phyloP scores from a whole-genome alignment of 495 filamentous ascomycete species.

The Penicillium ochrochloron region DNA sequence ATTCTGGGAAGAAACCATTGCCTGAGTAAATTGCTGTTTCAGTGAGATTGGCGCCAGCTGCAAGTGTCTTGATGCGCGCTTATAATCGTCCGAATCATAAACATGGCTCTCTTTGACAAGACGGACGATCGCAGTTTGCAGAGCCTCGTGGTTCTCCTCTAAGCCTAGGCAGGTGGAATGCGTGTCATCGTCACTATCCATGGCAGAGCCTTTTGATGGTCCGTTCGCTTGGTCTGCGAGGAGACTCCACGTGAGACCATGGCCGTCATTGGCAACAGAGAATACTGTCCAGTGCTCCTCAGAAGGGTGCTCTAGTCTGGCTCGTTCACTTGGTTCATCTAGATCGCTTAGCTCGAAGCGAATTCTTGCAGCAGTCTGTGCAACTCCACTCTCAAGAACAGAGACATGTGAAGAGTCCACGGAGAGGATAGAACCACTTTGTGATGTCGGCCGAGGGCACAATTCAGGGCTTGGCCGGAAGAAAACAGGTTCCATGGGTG shows the following conservation, averaged over 20 bases:
- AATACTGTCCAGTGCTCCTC: conserved; percentile 61
- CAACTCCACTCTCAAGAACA: conserved; percentile 29
- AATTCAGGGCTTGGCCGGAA: conserved; percentile 29
- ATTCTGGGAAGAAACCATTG: conserved; percentile 45
- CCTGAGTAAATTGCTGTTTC: conserved; percentile 46
- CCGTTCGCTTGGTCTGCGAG: conserved; percentile 40
- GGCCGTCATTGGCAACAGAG: conserved; percentile 74
- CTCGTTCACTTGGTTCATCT: conserved; percentile 40
- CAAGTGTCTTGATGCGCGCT: conserved; percentile 1
- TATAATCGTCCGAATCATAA: conserved; percentile 30
- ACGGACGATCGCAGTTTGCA: conserved; percentile 81
- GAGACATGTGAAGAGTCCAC: conserved; percentile 36
- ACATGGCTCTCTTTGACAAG: conserved; percentile 81
- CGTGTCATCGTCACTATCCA: conserved; percentile 58
- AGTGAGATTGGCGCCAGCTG: conserved; percentile 29
- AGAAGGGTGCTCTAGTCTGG: conserved; percentile 45
- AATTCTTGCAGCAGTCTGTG: conserved; percentile 46
- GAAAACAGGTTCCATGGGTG: conserved; percentile 35
- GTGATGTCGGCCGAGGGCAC: conserved; percentile 24
- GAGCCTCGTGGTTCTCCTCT: conserved; percentile 80
- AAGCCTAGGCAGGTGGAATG: conserved; percentile 67
- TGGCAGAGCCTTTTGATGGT: conserved; percentile 15
- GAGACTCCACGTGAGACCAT: conserved; percentile 70
- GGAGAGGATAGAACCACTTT: conserved; percentile 34
- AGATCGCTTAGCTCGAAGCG: conserved; percentile 50